Evolutionary conservation across 2,329 filamentous ascomycete species (phyloP).

Genomic region (Colletotrichum echinochloae): DNA sequence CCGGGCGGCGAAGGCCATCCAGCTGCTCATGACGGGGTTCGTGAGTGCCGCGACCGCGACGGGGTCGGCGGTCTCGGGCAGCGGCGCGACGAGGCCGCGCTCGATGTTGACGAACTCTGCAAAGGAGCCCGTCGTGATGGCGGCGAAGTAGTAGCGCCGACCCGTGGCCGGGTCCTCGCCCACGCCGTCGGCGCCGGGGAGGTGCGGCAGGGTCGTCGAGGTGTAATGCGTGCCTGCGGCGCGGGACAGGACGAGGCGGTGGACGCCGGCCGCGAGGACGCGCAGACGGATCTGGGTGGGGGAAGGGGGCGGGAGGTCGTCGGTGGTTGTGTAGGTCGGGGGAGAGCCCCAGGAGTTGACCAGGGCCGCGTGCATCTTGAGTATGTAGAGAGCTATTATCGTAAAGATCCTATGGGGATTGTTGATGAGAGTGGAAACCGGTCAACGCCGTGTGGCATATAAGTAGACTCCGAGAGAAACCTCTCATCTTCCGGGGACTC

Average conservation of each 20-base stretch:
- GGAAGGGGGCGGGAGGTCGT: slow-evolving; percentile 48
- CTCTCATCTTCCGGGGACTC: neutral
- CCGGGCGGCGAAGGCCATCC: slow-evolving; percentile 67
- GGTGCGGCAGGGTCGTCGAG: slow-evolving; percentile 60
- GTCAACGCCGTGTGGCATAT: too few species aligned
- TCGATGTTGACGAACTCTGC: slow-evolving; percentile 62
- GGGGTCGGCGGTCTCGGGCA: slow-evolving; percentile 60
- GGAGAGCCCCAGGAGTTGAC: slow-evolving; percentile 54
- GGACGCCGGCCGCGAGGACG: slow-evolving; percentile 60
- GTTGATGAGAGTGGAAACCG: neutral
- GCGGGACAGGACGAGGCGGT: slow-evolving; percentile 64
- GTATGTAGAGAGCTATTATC: neutral
- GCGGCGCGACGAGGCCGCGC: slow-evolving; percentile 50
- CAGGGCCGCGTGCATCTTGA: slow-evolving; percentile 53
- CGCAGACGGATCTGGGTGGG: slow-evolving; percentile 61
- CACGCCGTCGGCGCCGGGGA: slow-evolving; percentile 65
- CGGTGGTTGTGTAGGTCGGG: slow-evolving; percentile 46
- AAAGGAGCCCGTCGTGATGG: slow-evolving; percentile 55
- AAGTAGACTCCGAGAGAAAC: neutral
- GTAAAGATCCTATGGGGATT: neutral
- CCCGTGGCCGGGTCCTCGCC: slow-evolving; percentile 59
- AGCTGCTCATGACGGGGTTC: slow-evolving; percentile 67
- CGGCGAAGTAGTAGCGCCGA: slow-evolving; percentile 62
- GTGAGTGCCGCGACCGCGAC: slow-evolving; percentile 63
- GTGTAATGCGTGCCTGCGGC: slow-evolving; percentile 68